Conservation (phyloP, 2,329 filamentous ascomycete species). For the Trichoderma citrinoviride region DNA sequence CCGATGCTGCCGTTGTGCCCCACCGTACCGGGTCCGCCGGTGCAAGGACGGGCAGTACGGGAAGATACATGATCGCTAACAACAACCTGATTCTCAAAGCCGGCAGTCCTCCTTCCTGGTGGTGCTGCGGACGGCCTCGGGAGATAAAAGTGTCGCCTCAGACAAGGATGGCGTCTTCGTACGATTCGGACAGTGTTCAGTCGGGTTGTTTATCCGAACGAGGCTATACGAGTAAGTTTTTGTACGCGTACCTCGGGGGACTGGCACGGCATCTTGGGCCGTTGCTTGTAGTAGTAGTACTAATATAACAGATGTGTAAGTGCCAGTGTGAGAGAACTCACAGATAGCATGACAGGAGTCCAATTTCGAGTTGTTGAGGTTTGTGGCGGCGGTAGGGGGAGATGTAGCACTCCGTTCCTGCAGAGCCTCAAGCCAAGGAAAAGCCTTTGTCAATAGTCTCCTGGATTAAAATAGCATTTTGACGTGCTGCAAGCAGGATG, state of each 20-base stretch:
- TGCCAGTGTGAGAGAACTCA: no score
- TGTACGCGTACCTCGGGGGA: background rate
- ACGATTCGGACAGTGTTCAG: background rate
- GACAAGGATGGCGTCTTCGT: background rate
- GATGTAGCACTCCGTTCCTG: background rate
- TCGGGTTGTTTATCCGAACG: no score
- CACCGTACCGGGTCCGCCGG: conserved; percentile 10
- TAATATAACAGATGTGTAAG: no score
- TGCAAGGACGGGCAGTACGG: conserved; percentile 6
- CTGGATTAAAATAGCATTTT: background rate
- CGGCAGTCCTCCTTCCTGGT: no score
- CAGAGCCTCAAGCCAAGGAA: background rate
- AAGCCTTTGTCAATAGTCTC: background rate
- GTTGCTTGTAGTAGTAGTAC: background rate
- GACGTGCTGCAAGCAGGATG: no score
- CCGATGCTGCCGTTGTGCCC: conserved; percentile 8
- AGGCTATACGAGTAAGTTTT: no score
- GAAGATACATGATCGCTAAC: background rate
- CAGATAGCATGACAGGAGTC: background rate
- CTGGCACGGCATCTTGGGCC: background rate
- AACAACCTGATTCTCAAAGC: background rate
- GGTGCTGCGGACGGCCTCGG: no score
- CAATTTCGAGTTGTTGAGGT: background rate
- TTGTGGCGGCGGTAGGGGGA: background rate
- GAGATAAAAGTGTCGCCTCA: background rate